Conservation (phyloP, 1,139 yeast species). For the Scheffersomyces segobiensis region DNA sequence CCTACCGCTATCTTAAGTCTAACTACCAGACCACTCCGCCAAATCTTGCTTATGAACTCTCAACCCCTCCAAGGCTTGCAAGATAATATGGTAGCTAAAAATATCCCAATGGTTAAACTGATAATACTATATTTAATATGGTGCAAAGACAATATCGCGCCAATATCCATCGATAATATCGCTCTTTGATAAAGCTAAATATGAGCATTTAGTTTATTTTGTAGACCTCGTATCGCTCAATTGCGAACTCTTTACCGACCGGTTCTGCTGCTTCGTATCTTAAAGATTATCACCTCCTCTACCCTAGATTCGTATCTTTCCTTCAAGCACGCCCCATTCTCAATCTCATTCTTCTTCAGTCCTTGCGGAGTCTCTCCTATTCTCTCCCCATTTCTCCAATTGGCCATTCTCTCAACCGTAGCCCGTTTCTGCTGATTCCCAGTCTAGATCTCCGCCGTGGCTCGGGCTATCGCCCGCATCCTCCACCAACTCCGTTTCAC, state of each 20-base stretch:
- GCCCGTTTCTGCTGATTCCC: not conserved
- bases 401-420: not conserved
- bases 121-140: not conserved
- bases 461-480: not conserved
- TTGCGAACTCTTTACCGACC: not conserved
- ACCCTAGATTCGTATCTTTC: not conserved
- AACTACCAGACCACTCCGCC: not conserved
- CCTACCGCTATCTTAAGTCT: not conserved
- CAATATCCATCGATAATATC: not conserved
- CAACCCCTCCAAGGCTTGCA: not conserved
- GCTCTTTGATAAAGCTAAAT: not conserved
- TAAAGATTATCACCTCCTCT: not conserved
- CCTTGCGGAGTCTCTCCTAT: not conserved
- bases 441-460: not conserved
- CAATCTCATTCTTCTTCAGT: not conserved
- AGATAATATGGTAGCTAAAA: not conserved
- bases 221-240: not conserved
- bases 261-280: not conserved
- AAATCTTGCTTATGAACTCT: not conserved
- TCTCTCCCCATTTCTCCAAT: not conserved
- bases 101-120: not conserved
- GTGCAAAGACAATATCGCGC: not conserved
- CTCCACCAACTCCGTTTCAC: not conserved
- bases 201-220: not conserved
- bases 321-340: not conserved